Conservation (phyloP, 768 basidiomycete species). For the Suillus weaverae region DNA sequence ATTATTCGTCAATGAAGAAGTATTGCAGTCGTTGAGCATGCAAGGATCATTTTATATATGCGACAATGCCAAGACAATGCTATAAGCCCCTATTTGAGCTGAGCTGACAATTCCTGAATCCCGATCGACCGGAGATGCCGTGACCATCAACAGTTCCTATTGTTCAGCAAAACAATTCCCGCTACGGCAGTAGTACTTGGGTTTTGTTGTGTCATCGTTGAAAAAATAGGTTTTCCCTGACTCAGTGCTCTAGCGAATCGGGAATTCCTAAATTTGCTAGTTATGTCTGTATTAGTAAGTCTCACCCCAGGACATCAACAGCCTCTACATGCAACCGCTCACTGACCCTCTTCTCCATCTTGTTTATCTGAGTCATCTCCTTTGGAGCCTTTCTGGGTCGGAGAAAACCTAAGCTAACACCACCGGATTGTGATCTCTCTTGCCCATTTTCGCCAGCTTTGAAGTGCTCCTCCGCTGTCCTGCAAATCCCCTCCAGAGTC, state of each 20-base stretch:
- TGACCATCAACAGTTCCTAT: neutral
- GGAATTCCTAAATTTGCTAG: neutral
- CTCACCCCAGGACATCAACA: constrained; percentile 16
- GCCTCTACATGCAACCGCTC: constrained; percentile 17
- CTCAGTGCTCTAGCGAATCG: no score
- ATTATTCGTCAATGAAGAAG: neutral
- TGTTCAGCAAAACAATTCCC: neutral
- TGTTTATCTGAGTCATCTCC: constrained; percentile 18
- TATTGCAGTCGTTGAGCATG: neutral
- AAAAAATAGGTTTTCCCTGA: no score
- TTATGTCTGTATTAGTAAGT: neutral
- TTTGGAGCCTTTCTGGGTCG: constrained; percentile 25
- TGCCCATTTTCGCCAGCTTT: constrained; percentile 39
- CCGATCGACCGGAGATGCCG: neutral
- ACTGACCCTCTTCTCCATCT: constrained; percentile 29
- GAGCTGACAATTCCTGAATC: neutral
- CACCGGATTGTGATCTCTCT: constrained; percentile 42
- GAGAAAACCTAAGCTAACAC: constrained; percentile 44
- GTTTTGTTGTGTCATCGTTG: no score
- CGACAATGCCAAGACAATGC: no score
- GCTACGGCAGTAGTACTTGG: no score
- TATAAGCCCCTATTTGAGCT: neutral
- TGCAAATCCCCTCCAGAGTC: constrained; percentile 56
- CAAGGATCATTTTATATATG: neutral
- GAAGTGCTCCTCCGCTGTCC: constrained; percentile 50